Conservation (phyloP, 768 basidiomycete species). For the Trametes elegans region DNA sequence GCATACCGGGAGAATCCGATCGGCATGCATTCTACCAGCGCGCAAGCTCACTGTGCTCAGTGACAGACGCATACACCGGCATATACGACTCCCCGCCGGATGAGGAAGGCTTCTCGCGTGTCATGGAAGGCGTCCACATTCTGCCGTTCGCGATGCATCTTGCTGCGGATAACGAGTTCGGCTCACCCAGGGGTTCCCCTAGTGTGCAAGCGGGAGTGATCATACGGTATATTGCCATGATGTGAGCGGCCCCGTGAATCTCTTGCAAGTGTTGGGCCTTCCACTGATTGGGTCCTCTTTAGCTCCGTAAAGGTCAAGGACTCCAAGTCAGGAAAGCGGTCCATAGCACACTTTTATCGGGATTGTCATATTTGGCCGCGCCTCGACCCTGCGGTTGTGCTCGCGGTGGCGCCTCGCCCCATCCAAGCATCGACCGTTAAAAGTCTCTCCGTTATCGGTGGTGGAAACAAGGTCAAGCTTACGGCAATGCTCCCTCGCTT, state of each 20-base stretch:
- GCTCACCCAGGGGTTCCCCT: conserved; percentile 56
- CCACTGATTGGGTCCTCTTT: background rate
- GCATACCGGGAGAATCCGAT: conserved; percentile 51
- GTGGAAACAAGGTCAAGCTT: conserved; percentile 50
- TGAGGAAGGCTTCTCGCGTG: conserved; percentile 60
- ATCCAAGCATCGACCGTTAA: conserved; percentile 56
- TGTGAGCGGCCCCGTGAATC: conserved; percentile 52
- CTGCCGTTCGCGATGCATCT: conserved; percentile 75
- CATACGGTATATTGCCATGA: conserved; percentile 79
- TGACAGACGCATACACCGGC: conserved; percentile 43
- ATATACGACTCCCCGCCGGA: conserved; percentile 48
- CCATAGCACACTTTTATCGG: conserved; percentile 89
- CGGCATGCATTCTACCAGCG: conserved; percentile 83
- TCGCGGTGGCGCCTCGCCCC: conserved; percentile 59
- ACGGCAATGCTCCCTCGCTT: conserved; percentile 67
- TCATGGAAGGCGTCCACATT: conserved; percentile 61
- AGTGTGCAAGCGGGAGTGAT: conserved; percentile 54
- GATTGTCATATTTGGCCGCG: conserved; percentile 78
- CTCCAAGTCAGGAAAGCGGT: conserved; percentile 51
- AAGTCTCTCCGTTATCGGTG: conserved; percentile 59
- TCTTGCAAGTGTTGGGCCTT: background rate
- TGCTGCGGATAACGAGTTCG: conserved; percentile 51
- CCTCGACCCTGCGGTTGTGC: conserved; percentile 56
- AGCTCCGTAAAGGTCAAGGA: conserved; percentile 80
- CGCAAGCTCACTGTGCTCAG: conserved; percentile 50